Base-by-base conservation (phyloP, 352 stramenopile species). In the Blastocystis sp. region DNA sequence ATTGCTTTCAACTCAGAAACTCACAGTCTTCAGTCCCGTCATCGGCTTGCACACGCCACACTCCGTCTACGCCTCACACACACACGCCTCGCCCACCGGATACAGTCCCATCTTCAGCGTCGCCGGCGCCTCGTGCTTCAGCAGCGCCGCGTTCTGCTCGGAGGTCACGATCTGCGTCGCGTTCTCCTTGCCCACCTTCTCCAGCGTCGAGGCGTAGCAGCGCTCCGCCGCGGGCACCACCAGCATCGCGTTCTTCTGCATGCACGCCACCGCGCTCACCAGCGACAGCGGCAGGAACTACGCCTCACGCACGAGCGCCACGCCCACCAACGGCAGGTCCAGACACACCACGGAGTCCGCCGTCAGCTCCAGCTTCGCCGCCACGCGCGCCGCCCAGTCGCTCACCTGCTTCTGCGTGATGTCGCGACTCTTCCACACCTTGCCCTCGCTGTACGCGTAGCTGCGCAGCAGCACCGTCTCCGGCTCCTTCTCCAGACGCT, bases 21-120 rank as follows among this genome's bases (percentile, higher is more conserved):
- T 38, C 21, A 64, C 70, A 34, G 43, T 63, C 54, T 81, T 60
- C 21, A 81, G 21, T 66, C 70, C 70, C 3, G 10, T 66, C 42
- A 64, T 64, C 19, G 70, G 70, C 38, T 81, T 81, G 70, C 70
- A 81, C 59, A 81, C 70, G 43, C 70, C 63, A 24, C 70, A 81
- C 48, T 81, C 54, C 34, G 70, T 81, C 70, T 81, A 81, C 38
- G 2, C 45, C n/a, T 81, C 48, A 81, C 21, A 7, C 42, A 28
- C n/a, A 10, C 1, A 2, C 59, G 19, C 24, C 70, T 54, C 40
- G 4, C 24, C 66, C 60, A 77, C 66, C 38, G 66, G 66, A 60
- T 77, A 77, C 40, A 77, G 34, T n/a, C n/a, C 66, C 66, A 77
- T 77, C 40, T 77, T 77, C 66, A 77, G 40, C n/a, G 38, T 48